Percentiles rank a stretch among this genome's conserved stretches.
These are phyloP conservation scores for Linnemannia hyalina DNA, from an alignment of 192 early-diverging fungal species.

Conservation along the genomic window DNA sequence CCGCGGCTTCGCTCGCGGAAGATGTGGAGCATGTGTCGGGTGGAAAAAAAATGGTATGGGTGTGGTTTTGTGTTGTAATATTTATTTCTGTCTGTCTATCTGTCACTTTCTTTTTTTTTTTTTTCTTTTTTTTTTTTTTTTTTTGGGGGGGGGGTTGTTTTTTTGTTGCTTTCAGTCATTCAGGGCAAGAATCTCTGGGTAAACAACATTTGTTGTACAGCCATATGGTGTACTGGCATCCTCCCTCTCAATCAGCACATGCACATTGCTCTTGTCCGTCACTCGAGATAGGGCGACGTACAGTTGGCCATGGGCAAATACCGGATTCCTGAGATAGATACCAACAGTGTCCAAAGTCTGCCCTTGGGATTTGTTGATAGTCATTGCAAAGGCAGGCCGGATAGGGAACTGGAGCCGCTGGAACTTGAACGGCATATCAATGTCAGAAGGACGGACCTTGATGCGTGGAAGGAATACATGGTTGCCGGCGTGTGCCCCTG, in stretches of 20 bases:
- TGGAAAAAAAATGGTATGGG: too few relatives aligned
- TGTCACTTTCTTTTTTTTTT: too few relatives aligned
- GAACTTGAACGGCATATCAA: conserved; percentile 1
- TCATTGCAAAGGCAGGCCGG: conserved; percentile 29
- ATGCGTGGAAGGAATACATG: conserved; percentile 22
- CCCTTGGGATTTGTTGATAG: conserved; percentile 45
- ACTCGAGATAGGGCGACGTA: conserved; percentile 26
- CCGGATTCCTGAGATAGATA: conserved; percentile 10
- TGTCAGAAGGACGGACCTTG: conserved; percentile 9
- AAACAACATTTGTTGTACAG: background rate
- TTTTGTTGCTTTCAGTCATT: too few relatives aligned
- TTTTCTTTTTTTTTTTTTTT: too few relatives aligned
- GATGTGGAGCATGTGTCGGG: too few relatives aligned
- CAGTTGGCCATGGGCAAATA: conserved; percentile 44
- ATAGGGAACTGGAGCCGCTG: conserved; percentile 21
- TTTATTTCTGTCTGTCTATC: too few relatives aligned
- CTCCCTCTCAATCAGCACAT: background rate
- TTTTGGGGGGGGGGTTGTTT: too few relatives aligned
- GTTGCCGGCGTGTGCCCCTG: conserved; percentile 21
- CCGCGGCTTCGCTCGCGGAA: too few relatives aligned
- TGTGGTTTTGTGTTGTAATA: too few relatives aligned
- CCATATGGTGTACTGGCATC: background rate
- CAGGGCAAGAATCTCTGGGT: background rate
- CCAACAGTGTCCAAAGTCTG: conserved; percentile 25
- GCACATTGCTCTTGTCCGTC: background rate